Conservation (phyloP, 139 green algal genomes). For the Picochlorum sp. region DNA sequence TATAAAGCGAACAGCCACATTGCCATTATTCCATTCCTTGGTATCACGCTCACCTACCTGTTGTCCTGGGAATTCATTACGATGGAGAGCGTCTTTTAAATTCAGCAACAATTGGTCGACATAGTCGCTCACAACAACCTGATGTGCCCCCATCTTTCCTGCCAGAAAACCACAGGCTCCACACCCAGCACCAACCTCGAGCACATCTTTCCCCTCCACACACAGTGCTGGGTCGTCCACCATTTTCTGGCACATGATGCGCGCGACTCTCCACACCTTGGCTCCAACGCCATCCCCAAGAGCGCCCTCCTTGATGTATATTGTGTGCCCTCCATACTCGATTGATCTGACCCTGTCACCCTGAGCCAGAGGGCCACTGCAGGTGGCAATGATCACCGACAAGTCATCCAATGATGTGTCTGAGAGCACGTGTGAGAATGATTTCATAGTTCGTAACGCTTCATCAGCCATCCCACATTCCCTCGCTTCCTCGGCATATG, state of each 20-base stretch:
- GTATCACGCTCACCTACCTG: neutral
- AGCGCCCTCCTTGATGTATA: constrained; percentile 52
- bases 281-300: constrained; percentile 69
- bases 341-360: constrained; percentile 33
- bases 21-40: constrained; percentile 37
- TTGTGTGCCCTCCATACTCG: constrained; percentile 28
- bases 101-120: constrained; percentile 55
- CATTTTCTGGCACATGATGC: constrained; percentile 30
- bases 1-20: constrained; percentile 49
- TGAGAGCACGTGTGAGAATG: neutral
- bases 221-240: constrained; percentile 37
- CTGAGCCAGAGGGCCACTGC: constrained; percentile 49
- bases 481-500: constrained; percentile 22
- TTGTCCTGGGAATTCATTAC: neutral
- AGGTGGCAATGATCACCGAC: constrained; percentile 34
- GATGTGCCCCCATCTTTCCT: constrained; percentile 47
- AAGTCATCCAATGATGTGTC: neutral
- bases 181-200: constrained; percentile 72
- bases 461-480: neutral
- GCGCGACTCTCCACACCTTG: constrained; percentile 58
- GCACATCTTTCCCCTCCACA: constrained; percentile 31
- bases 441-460: neutral
- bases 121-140: constrained; percentile 62
- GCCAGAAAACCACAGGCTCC: constrained; percentile 67
- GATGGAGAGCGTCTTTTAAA: constrained; percentile 34